Percentiles rank a stretch among this genome's conserved stretches.
Conservation (phyloP, 2,329 filamentous ascomycete genomes). For the Xylaria hypoxylon region DNA sequence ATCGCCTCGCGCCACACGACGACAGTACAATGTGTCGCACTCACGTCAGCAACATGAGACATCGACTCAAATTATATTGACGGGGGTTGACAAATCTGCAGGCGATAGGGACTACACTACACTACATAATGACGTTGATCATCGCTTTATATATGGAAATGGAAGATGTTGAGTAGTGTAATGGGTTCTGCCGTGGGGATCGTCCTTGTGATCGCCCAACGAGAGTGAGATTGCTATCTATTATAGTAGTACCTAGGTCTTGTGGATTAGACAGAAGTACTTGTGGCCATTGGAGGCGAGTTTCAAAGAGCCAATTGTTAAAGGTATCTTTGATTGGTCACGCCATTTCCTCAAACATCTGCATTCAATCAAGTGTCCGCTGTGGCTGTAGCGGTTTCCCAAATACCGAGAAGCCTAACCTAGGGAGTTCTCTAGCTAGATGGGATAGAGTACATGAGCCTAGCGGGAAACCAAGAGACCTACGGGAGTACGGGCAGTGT, state of each 20-base stretch:
- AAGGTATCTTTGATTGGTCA: constrained; percentile 34
- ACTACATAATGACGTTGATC: constrained; percentile 16
- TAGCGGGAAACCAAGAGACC: constrained; percentile 19
- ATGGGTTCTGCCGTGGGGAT: constrained; percentile 19
- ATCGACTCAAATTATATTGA: constrained; percentile 27
- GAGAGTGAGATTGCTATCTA: constrained; percentile 13
- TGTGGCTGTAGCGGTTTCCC: constrained; percentile 34
- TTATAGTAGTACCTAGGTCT: constrained; percentile 12
- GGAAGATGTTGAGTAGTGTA: constrained; percentile 20
- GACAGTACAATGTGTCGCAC: constrained; percentile 33
- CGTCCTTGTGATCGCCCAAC: constrained; percentile 34
- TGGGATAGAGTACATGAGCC: constrained; percentile 26
- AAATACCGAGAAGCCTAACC: constrained; percentile 31
- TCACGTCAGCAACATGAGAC: constrained; percentile 40
- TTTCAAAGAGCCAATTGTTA: constrained; percentile 42
- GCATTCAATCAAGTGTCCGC: constrained; percentile 33
- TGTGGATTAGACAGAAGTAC: constrained; percentile 8
- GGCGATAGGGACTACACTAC: constrained; percentile 8
- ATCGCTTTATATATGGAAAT: constrained; percentile 18
- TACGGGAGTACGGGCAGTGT: neutral
- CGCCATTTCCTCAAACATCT: constrained; percentile 28
- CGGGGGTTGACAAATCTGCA: constrained; percentile 18
- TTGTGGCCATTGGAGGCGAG: constrained; percentile 29
- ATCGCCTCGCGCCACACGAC: constrained; percentile 21
- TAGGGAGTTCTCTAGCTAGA: constrained; percentile 8